phyloP scores from a whole-genome alignment of 2,329 filamentous ascomycete species.

The Botrytis fragariae region DNA sequence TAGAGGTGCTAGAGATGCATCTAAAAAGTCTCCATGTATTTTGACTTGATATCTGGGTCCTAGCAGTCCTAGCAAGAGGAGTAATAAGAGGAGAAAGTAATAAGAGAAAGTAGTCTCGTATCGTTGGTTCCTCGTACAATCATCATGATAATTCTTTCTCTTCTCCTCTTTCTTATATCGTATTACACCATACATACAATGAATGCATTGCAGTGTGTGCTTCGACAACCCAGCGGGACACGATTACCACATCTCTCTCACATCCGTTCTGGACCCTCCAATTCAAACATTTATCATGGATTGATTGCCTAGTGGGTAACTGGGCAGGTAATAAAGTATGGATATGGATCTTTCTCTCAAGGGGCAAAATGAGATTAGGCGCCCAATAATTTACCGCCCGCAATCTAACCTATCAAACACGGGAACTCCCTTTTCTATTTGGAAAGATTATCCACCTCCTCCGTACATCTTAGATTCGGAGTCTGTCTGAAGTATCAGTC shows the following conservation, averaged over 20 bases:
- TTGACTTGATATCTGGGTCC: not conserved
- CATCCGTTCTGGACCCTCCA: not conserved
- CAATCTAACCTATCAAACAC: constrained; percentile 17
- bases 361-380: constrained; percentile 19
- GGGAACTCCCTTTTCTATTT: not conserved
- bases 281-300: not conserved
- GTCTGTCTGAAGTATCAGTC: not conserved
- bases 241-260: not conserved
- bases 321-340: too few relatives aligned
- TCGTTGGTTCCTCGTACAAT: not conserved
- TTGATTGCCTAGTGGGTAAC: not conserved
- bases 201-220: not conserved
- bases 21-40: not conserved
- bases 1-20: not conserved
- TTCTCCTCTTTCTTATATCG: not conserved
- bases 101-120: not conserved
- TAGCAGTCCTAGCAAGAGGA: not conserved
- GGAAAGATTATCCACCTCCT: not conserved
- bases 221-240: not conserved
- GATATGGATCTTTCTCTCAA: not conserved
- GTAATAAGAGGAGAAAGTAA: not conserved
- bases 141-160: too few relatives aligned
- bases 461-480: not conserved
- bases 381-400: constrained; percentile 15
- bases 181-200: not conserved